Conservation (phyloP, 306 rosid species). For the Trifolium dubium region DNA sequence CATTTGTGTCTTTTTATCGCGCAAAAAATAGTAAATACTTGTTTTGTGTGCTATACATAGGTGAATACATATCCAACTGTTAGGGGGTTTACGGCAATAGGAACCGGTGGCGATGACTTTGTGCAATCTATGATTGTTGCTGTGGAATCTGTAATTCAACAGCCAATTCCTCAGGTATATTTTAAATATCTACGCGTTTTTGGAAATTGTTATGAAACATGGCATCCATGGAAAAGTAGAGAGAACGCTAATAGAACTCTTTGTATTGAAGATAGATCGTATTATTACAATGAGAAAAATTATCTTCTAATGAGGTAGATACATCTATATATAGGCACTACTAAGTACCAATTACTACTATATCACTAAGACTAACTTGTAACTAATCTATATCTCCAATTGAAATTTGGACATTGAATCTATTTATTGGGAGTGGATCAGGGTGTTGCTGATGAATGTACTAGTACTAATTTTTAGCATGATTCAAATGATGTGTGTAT, state of each 20-base stretch:
- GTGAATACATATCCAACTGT: slow-evolving; percentile 93
- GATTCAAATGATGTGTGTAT: neutral
- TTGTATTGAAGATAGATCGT: no score
- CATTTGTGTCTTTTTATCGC: neutral
- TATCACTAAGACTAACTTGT: no score
- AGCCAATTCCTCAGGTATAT: slow-evolving; percentile 79
- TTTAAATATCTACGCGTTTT: neutral
- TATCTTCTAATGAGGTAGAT: no score
- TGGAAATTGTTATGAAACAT: neutral
- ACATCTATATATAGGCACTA: no score
- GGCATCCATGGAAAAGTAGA: no score
- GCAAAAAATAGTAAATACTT: slow-evolving; percentile 8
- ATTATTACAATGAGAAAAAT: no score
- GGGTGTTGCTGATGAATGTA: neutral
- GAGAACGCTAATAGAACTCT: no score
- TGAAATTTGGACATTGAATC: neutral
- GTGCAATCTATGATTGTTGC: slow-evolving; percentile 94
- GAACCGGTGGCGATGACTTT: slow-evolving; percentile 90
- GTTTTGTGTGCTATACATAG: slow-evolving; percentile 44
- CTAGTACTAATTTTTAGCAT: neutral
- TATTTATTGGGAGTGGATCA: slow-evolving; percentile 7
- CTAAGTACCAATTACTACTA: no score
- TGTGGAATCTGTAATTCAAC: slow-evolving; percentile 82
- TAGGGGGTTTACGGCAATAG: slow-evolving; percentile 94
- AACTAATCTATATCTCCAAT: no score